A percentile compares a stretch with the other conserved stretches of the same genome.
phyloP scores from a whole-genome alignment of 2,329 filamentous ascomycete genomes.

The Neodidymelliopsis sp. region DNA sequence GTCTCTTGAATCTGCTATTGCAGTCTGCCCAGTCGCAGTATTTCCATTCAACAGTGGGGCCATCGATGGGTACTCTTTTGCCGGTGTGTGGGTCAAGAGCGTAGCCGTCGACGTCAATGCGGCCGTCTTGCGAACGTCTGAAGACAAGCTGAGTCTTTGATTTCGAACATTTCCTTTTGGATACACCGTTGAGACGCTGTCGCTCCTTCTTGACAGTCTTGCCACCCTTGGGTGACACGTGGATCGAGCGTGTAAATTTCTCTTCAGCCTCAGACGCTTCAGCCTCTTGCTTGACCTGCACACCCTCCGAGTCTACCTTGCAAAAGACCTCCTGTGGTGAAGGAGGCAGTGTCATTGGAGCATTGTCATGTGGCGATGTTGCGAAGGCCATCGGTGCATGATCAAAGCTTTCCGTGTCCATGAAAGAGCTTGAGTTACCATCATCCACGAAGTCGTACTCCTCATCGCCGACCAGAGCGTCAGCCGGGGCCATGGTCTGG shows the following conservation, averaged over 20 bases:
- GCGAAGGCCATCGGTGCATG: conserved; percentile 11
- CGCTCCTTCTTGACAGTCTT: conserved; percentile 36
- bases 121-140: conserved; percentile 17
- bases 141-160: conserved; percentile 13
- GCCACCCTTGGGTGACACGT: conserved; percentile 33
- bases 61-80: conserved; percentile 16
- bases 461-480: conserved; percentile 26
- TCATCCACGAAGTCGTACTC: conserved; percentile 12
- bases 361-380: conserved; percentile 20
- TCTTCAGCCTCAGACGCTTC: conserved; percentile 24
- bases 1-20: conserved; percentile 30
- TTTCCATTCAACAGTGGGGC: conserved; percentile 18
- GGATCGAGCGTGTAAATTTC: conserved; percentile 28
- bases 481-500: conserved; percentile 17
- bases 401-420: conserved; percentile 14
- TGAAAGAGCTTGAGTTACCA: conserved; percentile 7
- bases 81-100: conserved; percentile 12
- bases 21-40: conserved; percentile 16
- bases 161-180: conserved; percentile 20
- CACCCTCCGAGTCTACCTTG: conserved; percentile 27
- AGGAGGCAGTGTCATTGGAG: conserved; percentile 11
- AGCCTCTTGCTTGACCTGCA: conserved; percentile 34
- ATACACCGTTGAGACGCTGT: conserved; percentile 3
- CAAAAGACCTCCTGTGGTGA: conserved; percentile 31
- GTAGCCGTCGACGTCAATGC: conserved; percentile 17